Base-by-base conservation (phyloP, 768 basidiomycete species). In the Termitomyces sp. region DNA sequence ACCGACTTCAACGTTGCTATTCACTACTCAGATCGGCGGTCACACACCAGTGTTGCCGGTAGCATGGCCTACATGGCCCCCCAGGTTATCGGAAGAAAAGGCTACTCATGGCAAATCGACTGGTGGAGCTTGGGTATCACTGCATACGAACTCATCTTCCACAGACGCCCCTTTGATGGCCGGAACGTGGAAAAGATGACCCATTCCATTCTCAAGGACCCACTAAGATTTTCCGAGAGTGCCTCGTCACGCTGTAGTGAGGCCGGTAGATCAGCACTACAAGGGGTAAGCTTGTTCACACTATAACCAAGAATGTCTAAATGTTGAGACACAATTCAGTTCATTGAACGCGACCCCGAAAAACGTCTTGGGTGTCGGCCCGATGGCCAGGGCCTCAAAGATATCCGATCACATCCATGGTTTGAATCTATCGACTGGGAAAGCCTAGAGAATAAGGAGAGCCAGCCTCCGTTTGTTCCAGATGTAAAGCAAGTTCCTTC, bases 1-100 rank as follows among this genome's bases (percentile, higher is more conserved):
- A 98, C 97, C 9, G 97, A 99, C 75, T 97, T 99, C 78, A 99
- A 99, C 68, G 95, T 99, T 63, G 97, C 96, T 24, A 96, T 98
- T 8, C 96, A 98, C 71, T 98, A 94, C 70, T 96, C 95, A 12
- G 91, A 93, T 59, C 82, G 88, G 53, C 83, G 95, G 36, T 67
- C 90, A 60, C 88, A 98, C 72, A 94, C 92, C 0, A 93, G 92
- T 59, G 91, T 99, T 16, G 96, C 97, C 7, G 97, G 97, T 4
- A 95, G 92, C 67, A 95, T 99, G 93, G 96, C 97, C 0, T 99
- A 99, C 75, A 99, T 99, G 97, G 95, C 95, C 10, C 95, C 96
- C 0, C 94, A 99, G 71, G 89, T 99, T n/a, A 80, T 98, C 44
- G 85, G 83, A 52, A 88, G 91, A 67, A 88, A 86, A 67, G 97